Evolutionary conservation across 306 rosid species (phyloP).

Genomic region (Trichosanthes truncata): DNA sequence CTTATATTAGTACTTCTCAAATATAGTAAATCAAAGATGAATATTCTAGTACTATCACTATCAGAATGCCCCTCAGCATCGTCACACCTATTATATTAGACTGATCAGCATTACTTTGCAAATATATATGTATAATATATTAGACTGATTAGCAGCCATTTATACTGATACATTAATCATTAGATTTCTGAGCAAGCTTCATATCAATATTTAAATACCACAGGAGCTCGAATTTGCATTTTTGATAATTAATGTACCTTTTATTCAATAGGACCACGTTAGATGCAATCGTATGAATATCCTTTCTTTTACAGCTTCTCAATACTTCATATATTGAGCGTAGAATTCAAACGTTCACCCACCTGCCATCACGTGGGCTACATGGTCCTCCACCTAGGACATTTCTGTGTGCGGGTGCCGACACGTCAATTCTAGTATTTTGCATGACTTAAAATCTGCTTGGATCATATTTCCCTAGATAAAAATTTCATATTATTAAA

Average conservation of each 20-base stretch:
- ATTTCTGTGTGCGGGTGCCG: background rate
- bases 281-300: conserved; percentile 2
- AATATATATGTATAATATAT: background rate
- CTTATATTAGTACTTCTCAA: background rate
- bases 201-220: background rate
- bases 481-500: background rate
- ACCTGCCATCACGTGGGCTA: conserved; percentile 11
- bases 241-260: background rate
- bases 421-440: background rate
- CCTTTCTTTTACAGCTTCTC: conserved; percentile 6
- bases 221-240: background rate
- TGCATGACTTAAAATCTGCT: background rate
- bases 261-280: conserved; percentile 1
- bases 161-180: background rate
- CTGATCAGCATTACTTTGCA: background rate
- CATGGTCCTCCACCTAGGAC: background rate
- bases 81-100: too few species aligned
- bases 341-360: background rate
- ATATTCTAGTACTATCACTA: too few species aligned
- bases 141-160: background rate
- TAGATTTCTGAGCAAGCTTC: background rate
- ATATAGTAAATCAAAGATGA: background rate
- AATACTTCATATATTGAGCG: background rate
- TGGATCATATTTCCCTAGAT: background rate
- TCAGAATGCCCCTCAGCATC: too few species aligned